Percentiles rank a stretch among this genome's conserved stretches.
Conservation (phyloP, 1,139 yeast species). For the Pichia sp. region DNA sequence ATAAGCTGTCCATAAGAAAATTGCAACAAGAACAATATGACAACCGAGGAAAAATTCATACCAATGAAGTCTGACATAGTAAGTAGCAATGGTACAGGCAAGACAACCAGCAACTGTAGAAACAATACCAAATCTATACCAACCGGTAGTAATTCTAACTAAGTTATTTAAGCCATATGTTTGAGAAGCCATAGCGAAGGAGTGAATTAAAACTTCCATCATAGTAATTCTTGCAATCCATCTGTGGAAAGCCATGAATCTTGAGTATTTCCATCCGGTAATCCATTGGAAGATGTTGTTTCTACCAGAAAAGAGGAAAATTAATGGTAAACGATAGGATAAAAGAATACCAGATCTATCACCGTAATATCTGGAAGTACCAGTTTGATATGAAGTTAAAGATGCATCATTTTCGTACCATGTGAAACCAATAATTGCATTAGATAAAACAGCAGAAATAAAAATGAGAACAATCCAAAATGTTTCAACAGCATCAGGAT, state of each 20-base stretch:
- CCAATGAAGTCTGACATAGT: slow-evolving; percentile 49
- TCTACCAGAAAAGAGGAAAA: slow-evolving; percentile 63
- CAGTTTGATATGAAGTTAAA: slow-evolving; percentile 39
- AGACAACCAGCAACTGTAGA: slow-evolving; percentile 41
- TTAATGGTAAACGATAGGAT: slow-evolving; percentile 51
- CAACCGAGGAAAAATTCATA: slow-evolving; percentile 63
- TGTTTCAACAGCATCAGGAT: slow-evolving; percentile 69
- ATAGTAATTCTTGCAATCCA: slow-evolving; percentile 56
- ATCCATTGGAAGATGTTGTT: slow-evolving; percentile 63
- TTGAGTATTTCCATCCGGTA: slow-evolving; percentile 64
- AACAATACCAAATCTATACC: slow-evolving; percentile 56
- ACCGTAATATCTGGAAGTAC: slow-evolving; percentile 54
- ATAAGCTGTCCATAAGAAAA: slow-evolving; percentile 60
- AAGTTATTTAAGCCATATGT: slow-evolving; percentile 40
- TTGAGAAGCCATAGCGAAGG: slow-evolving; percentile 46
- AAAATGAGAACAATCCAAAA: slow-evolving; percentile 47
- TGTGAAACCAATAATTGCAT: slow-evolving; percentile 36
- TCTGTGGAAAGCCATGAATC: slow-evolving; percentile 64
- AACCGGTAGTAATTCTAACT: slow-evolving; percentile 39
- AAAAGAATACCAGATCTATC: slow-evolving; percentile 61
- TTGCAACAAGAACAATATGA: slow-evolving; percentile 58
- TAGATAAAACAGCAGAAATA: slow-evolving; percentile 37
- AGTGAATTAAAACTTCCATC: slow-evolving; percentile 45
- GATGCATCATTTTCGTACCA: slow-evolving; percentile 41
- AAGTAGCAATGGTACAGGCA: slow-evolving; percentile 47